phyloP scores from a whole-genome alignment of 108 stramenopile genomes.

The Mediolabrus comicus region DNA sequence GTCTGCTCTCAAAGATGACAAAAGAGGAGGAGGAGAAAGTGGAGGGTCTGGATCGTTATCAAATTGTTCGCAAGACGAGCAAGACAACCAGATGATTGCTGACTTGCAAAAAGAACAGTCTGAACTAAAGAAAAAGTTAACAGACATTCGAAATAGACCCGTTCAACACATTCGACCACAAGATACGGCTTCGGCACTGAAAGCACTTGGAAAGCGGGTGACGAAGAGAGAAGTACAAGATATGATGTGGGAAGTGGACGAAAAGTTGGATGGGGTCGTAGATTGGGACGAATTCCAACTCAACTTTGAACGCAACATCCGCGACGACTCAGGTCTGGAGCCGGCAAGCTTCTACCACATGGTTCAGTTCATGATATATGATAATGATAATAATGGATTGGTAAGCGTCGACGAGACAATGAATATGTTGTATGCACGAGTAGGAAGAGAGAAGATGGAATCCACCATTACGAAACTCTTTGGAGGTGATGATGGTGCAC shows the following conservation, averaged over 20 bases:
- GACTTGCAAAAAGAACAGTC: constrained; percentile 30
- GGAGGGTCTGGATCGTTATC: too few species aligned
- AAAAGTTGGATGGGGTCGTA: constrained; percentile 82
- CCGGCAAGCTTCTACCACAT: constrained; percentile 81
- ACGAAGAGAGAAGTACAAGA: constrained; percentile 78
- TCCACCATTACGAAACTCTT: constrained; percentile 45
- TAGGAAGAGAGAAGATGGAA: constrained; percentile 77
- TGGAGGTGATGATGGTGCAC: constrained; percentile 51
- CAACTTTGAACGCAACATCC: constrained; percentile 85
- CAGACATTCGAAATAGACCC: constrained; percentile 32
- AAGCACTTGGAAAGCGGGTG: constrained; percentile 59
- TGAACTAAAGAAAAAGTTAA: constrained; percentile 23
- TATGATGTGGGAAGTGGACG: constrained; percentile 94
- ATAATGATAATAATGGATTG: constrained; percentile 62
- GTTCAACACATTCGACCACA: constrained; percentile 46
- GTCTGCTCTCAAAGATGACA: constrained; percentile 1
- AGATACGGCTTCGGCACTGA: constrained; percentile 71
- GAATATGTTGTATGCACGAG: constrained; percentile 88
- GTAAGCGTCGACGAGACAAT: constrained; percentile 90
- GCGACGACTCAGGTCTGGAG: constrained; percentile 83
- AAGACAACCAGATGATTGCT: constrained; percentile 3
- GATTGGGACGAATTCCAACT: constrained; percentile 90
- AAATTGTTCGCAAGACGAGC: constrained; percentile 10
- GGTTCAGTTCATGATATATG: constrained; percentile 92
- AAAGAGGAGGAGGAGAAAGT: not conserved